Conservation (phyloP, 768 basidiomycete species). For the Termitomyces sp. region DNA sequence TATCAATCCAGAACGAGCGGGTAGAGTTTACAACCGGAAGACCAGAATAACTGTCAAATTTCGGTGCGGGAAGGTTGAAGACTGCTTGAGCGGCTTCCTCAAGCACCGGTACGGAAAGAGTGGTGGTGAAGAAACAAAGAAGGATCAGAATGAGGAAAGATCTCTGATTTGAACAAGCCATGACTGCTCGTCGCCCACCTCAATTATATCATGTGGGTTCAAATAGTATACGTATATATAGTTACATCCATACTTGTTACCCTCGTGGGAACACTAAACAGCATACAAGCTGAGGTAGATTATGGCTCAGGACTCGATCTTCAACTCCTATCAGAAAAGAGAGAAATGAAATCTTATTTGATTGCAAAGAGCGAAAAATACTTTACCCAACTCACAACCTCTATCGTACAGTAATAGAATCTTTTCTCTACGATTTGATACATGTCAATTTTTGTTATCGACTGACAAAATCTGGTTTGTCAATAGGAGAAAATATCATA, state of each 20-base stretch:
- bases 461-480: no score
- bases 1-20: conserved; percentile 69
- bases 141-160: neutral
- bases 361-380: neutral
- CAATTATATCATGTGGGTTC: neutral
- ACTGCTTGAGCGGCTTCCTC: conserved; percentile 5
- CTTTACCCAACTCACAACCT: no score
- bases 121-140: neutral
- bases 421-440: no score
- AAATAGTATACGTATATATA: neutral
- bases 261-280: neutral
- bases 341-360: neutral
- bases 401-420: no score
- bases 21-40: conserved; percentile 65
- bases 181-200: neutral
- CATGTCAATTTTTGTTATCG: no score
- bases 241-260: neutral
- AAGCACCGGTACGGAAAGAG: conserved; percentile 4
- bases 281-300: no score
- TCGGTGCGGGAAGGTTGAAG: conserved; percentile 5
- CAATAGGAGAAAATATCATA: neutral
- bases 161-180: neutral
- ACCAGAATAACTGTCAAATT: conserved; percentile 1
- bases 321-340: neutral
- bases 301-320: no score